phyloP scores from a whole-genome alignment of 768 basidiomycete genomes.

The Terana coerulea region DNA sequence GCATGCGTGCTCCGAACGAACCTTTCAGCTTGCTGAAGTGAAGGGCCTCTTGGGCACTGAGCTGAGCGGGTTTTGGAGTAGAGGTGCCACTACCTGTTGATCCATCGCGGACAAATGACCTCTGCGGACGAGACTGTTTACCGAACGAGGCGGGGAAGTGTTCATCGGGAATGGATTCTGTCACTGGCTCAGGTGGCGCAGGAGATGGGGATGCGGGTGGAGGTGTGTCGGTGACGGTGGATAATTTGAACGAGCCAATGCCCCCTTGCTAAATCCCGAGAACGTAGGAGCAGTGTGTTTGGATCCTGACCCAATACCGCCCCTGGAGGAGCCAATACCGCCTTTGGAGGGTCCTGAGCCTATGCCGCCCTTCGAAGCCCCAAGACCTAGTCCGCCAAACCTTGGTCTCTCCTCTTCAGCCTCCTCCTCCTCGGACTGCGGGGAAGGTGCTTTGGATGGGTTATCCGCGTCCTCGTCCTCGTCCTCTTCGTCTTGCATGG shows the following conservation, averaged over 20 bases:
- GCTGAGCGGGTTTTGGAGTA: constrained; percentile 44
- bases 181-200: constrained; percentile 40
- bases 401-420: constrained; percentile 42
- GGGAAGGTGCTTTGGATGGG: constrained; percentile 51
- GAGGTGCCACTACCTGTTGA: constrained; percentile 26
- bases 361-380: constrained; percentile 30
- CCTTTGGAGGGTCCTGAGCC: constrained; percentile 29
- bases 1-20: constrained; percentile 83
- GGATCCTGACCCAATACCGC: constrained; percentile 24
- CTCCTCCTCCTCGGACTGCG: constrained; percentile 50
- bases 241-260: constrained; percentile 35
- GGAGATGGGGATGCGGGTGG: constrained; percentile 37
- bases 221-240: constrained; percentile 20
- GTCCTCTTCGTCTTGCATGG: constrained; percentile 35
- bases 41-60: constrained; percentile 63
- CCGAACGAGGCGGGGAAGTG: constrained; percentile 39
- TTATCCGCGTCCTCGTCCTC: constrained; percentile 32
- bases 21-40: constrained; percentile 81
- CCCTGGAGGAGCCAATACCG: constrained; percentile 31
- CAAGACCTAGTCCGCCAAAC: constrained; percentile 44
- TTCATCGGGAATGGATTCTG: constrained; percentile 17
- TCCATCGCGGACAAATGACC: constrained; percentile 54
- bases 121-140: constrained; percentile 32
- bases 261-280: constrained; percentile 39
- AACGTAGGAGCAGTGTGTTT: constrained; percentile 13